Evolutionary conservation across 148 eudicot genomes (phyloP).

Genomic region (Vaccinium corymbosum): DNA sequence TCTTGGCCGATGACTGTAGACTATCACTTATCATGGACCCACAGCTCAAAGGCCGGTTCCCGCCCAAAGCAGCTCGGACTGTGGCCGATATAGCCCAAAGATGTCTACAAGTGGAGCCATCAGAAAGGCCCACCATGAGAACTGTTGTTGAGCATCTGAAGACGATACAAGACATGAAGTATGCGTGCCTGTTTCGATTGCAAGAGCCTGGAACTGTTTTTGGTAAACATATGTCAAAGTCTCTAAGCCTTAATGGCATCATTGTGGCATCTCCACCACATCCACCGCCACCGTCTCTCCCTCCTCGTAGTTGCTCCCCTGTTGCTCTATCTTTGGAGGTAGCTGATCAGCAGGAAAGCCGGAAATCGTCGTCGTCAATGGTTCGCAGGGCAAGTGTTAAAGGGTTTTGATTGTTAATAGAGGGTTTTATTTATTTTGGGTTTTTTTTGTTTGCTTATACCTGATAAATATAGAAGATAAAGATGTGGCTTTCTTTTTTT

Average conservation of each 20-base stretch:
- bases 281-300: constrained; percentile 36
- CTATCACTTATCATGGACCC: constrained; percentile 92
- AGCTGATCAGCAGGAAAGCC: constrained; percentile 46
- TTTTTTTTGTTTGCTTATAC: constrained; percentile 14
- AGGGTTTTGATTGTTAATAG: constrained; percentile 70
- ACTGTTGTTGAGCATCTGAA: constrained; percentile 56
- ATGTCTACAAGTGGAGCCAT: constrained; percentile 86
- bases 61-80: constrained; percentile 68
- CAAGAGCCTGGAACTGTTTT: constrained; percentile 68
- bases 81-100: constrained; percentile 81
- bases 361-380: constrained; percentile 46
- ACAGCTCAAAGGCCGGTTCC: constrained; percentile 76
- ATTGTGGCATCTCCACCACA: constrained; percentile 44
- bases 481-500: constrained; percentile 14
- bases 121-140: constrained; percentile 96
- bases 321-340: constrained; percentile 39
- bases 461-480: constrained; percentile 21
- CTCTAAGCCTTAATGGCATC: constrained; percentile 44
- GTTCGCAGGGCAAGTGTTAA: constrained; percentile 65
- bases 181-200: constrained; percentile 64
- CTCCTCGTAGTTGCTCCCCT: constrained; percentile 57
- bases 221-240: constrained; percentile 62
- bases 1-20: constrained; percentile 72
- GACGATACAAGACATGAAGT: constrained; percentile 72
- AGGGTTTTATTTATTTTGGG: constrained; percentile 4